Evolutionary conservation across 2,329 filamentous ascomycete genomes (phyloP).

Genomic region (Aspergillus vadensis): DNA sequence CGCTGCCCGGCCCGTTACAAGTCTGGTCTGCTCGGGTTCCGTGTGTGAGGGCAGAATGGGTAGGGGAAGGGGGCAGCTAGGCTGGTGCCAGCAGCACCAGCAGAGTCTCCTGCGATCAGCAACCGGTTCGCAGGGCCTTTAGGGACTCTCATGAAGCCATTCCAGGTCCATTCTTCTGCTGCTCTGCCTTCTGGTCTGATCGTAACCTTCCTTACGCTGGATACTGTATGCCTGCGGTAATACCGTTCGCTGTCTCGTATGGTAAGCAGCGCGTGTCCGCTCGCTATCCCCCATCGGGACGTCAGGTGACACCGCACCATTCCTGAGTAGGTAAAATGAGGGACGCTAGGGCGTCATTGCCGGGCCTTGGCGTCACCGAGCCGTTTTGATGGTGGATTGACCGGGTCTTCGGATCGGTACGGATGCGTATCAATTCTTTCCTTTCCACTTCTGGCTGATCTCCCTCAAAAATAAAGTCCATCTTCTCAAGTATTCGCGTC

Average conservation of each 20-base stretch:
- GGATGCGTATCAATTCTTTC: not conserved
- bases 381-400: slow-evolving; percentile 7
- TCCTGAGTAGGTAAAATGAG: not conserved
- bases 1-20: slow-evolving; percentile 23
- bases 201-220: slow-evolving; percentile 15
- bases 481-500: not conserved
- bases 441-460: slow-evolving; percentile 1
- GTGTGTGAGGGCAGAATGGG: slow-evolving; percentile 3
- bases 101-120: not conserved
- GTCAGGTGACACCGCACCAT: slow-evolving; percentile 14
- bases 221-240: slow-evolving; percentile 24
- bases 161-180: slow-evolving; percentile 13
- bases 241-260: slow-evolving; percentile 8
- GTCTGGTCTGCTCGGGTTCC: slow-evolving; percentile 21
- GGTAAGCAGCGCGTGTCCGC: slow-evolving; percentile 12
- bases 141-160: slow-evolving; percentile 24
- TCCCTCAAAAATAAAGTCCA: not conserved
- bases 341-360: slow-evolving; percentile 1
- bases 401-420: slow-evolving; percentile 5
- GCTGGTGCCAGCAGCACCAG: slow-evolving; percentile 11
- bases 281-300: slow-evolving; percentile 3
- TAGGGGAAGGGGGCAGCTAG: slow-evolving; percentile 4
- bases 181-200: slow-evolving; percentile 14
- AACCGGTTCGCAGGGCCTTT: not conserved
- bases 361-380: slow-evolving; percentile 8